Evolutionary conservation across 2,329 filamentous ascomycete genomes (phyloP), one percentile per base, ranked within the genome.

Genomic region (Sclerotinia trifoliorum): DNA sequence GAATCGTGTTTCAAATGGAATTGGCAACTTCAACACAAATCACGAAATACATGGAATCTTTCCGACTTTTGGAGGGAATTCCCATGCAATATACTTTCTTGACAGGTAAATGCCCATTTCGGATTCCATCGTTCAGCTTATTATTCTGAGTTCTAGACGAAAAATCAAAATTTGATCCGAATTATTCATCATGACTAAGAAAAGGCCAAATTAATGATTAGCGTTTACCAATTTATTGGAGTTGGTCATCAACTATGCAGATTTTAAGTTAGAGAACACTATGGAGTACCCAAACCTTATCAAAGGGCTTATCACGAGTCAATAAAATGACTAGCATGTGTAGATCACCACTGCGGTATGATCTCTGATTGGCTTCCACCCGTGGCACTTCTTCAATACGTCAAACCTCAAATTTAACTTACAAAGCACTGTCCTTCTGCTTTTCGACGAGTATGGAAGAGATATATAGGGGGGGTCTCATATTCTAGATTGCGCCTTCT

Each of bases 1-100:
- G 29, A 56, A 56, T 56, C 19, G 19, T 21, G 54, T 56, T 56
- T 56, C 54, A n/a, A 21, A n/a, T 56, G 54, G 54, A n/a, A 35
- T 35, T 35, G 54, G 35, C 29, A 56, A 32, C 54, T 56, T 21
- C 29, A 35, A 21, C 19, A 32, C 2, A 56, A 10, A n/a, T 29
- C 17, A 48, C 2, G 46, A n/a, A 21, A 42, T n/a, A n/a, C 21
- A 48, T n/a, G 46, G 8, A 11, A 7, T 7, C n/a, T 8, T 15
- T 35, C 5, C 10, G 19, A 21, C 5, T 35, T 2, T 35, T 7
- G 8, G 19, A 6, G 19, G 21, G 0, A 56, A 56, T 15, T 1
- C 21, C 54, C 5, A 13, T 56, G 29, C 5, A 19, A 5, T 7
- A 56, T 21, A 35, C 17, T 15, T 35, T n/a, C 17, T n/a, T 55